These are phyloP conservation scores for Sphenostylis stenocarpa DNA, from an alignment of 306 rosid genomes.

Conservation along the genomic window DNA sequence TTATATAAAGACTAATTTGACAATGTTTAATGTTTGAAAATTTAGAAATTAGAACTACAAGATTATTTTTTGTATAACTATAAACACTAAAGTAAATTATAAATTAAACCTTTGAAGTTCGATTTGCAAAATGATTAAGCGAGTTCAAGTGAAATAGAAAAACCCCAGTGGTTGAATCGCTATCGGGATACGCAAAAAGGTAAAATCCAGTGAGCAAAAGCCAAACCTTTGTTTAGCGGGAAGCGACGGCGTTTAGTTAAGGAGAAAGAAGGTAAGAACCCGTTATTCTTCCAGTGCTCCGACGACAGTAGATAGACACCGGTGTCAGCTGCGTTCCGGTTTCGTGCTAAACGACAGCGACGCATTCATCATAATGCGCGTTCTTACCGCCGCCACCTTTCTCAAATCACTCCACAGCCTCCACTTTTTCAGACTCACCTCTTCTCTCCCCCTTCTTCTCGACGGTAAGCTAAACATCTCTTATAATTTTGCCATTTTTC, in stretches of 20 bases:
- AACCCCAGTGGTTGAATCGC: neutral
- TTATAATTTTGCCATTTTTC: neutral
- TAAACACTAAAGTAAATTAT: too few species aligned
- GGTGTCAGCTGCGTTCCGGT: neutral
- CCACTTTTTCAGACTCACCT: conserved; percentile 9
- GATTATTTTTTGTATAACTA: too few species aligned
- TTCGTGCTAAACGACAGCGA: neutral
- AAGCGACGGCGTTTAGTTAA: neutral
- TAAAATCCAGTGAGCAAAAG: neutral
- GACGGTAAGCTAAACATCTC: neutral
- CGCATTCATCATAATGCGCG: neutral
- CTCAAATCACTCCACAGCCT: conserved; percentile 33
- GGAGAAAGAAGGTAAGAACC: neutral
- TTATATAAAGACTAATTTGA: too few species aligned
- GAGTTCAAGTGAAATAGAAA: too few species aligned
- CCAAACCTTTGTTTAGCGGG: neutral
- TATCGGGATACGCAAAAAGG: neutral
- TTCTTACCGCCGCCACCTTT: conserved; percentile 21
- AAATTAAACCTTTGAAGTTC: too few species aligned
- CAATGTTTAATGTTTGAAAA: too few species aligned
- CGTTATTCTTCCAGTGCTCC: neutral
- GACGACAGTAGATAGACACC: neutral
- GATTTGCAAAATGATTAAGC: too few species aligned
- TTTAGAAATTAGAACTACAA: too few species aligned
- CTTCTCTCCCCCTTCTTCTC: neutral